Evolutionary conservation across 495 filamentous ascomycete species (phyloP), one percentile per base, ranked within the genome.

Genomic region (Penicillium psychrofluorescens): DNA sequence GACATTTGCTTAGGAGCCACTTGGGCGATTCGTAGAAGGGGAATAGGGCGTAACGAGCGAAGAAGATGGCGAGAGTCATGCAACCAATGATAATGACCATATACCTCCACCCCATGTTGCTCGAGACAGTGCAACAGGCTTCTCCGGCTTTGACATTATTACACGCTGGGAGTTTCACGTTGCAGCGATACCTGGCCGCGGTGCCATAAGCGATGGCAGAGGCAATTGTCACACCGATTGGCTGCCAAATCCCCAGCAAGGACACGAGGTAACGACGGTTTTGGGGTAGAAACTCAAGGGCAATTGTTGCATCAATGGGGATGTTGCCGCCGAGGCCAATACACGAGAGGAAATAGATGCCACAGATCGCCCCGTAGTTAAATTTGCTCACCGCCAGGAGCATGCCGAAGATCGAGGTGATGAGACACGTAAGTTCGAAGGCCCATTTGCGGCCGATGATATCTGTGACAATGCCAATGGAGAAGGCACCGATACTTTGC

Each of bases 21-120:
- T 87, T 87, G 11, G 83, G 84, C 6, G 77, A 82, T 58, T 86
- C 84, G 54, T 72, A 80, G 22, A 88, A 75, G 13, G 74, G 75
- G 56, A 88, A 88, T 33, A 75, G 55, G 31, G 81, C 61, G 53
- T 84, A 83, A 11, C 84, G 79, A n/a, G 76, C 50, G 35, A 76
- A 31, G 54, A 84, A 86, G 55, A 71, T 65, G 31, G 70, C 22
- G 27, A 86, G 56, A 0, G 83, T 85, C n/a, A 88, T 58, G 0
- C 71, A 75, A 7, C 84, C 85, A 45, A 84, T 70, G 6, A 73
- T 63, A 34, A 83, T 68, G 48, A 81, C 62, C 48, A 86, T 70
- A 48, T 85, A 89, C 12, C 85, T 66, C 85, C 85, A 88, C 28
- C 85, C 85, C 76, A 77, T 79, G 41, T 85, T 86, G 35, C 74